Conservation (phyloP, 164 flowering plant species). For the Vitis cinerea region DNA sequence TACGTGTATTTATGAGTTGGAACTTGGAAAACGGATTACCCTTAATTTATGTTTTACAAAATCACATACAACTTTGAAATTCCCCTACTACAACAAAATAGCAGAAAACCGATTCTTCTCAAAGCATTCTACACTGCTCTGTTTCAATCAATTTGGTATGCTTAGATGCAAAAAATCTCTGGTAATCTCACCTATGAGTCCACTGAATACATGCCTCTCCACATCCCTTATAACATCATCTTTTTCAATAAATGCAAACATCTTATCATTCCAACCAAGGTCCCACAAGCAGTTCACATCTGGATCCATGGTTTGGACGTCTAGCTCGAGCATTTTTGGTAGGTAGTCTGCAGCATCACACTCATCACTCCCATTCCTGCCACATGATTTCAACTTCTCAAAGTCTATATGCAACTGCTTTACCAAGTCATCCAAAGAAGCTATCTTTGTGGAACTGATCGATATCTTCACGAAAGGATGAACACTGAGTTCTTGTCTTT, state of each 20-base stretch:
- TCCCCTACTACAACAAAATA: too few relatives aligned
- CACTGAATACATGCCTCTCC: constrained; percentile 55
- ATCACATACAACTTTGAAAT: not conserved
- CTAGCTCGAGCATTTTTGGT: constrained; percentile 57
- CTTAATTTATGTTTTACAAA: not conserved
- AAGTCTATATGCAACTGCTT: constrained; percentile 58
- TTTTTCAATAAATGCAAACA: constrained; percentile 39
- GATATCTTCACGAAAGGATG: constrained; percentile 33
- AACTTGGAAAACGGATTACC: not conserved
- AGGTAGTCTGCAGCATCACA: constrained; percentile 38
- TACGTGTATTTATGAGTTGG: too few relatives aligned
- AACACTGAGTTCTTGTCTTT: constrained; percentile 46
- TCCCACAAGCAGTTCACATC: constrained; percentile 87
- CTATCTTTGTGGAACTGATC: constrained; percentile 23
- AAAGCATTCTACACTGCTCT: too few relatives aligned
- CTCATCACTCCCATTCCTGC: constrained; percentile 26
- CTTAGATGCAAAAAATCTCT: constrained; percentile 28
- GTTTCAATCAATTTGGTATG: not conserved
- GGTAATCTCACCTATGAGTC: constrained; percentile 59
- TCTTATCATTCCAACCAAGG: constrained; percentile 55
- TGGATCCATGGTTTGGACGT: constrained; percentile 42
- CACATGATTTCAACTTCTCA: constrained; percentile 37
- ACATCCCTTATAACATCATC: constrained; percentile 63
- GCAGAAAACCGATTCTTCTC: too few relatives aligned
- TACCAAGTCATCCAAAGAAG: constrained; percentile 63